A percentile compares a stretch with the other conserved stretches of the same genome.
Evolutionary conservation across 345 rosid species (phyloP).

Genomic region (Aurinia saxatilis): DNA sequence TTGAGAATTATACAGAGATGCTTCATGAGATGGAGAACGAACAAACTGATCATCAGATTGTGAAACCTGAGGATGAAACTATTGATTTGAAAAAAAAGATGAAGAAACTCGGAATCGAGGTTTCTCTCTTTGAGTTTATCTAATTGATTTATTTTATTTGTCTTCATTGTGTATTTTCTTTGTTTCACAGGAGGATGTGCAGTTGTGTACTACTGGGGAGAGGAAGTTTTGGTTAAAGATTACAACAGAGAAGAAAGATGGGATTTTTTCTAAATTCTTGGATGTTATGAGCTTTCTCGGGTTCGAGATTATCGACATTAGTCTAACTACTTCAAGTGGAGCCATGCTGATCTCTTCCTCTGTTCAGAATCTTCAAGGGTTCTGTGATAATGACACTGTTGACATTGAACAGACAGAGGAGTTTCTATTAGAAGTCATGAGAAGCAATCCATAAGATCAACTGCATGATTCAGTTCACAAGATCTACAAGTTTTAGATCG

Average conservation of each 20-base stretch:
- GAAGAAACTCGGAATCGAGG: slow-evolving; percentile 48
- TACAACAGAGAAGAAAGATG: slow-evolving; percentile 40
- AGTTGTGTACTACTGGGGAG: slow-evolving; percentile 43
- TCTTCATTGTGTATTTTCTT: neutral
- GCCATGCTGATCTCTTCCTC: slow-evolving; percentile 49
- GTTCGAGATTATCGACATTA: slow-evolving; percentile 50
- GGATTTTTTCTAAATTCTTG: slow-evolving; percentile 51
- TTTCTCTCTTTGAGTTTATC: neutral
- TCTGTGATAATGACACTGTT: slow-evolving; percentile 3
- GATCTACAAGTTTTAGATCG: neutral
- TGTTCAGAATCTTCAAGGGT: slow-evolving; percentile 35
- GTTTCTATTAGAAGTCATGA: slow-evolving; percentile 20
- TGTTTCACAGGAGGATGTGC: slow-evolving; percentile 47
- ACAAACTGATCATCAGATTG: slow-evolving; percentile 26
- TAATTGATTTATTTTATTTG: neutral
- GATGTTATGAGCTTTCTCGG: slow-evolving; percentile 51
- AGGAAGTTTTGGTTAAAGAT: slow-evolving; percentile 70
- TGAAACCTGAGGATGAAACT: slow-evolving; percentile 17
- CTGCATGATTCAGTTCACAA: neutral
- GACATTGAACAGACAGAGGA: slow-evolving; percentile 8
- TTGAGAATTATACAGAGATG: slow-evolving; percentile 39
- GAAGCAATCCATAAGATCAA: slow-evolving; percentile 12
- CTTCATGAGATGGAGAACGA: slow-evolving; percentile 52
- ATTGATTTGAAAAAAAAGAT: slow-evolving; percentile 35
- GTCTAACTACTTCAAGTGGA: slow-evolving; percentile 47